These are phyloP conservation scores for Fusarium virguliforme DNA, from an alignment of 2,329 filamentous ascomycete species.

Conservation along the genomic window DNA sequence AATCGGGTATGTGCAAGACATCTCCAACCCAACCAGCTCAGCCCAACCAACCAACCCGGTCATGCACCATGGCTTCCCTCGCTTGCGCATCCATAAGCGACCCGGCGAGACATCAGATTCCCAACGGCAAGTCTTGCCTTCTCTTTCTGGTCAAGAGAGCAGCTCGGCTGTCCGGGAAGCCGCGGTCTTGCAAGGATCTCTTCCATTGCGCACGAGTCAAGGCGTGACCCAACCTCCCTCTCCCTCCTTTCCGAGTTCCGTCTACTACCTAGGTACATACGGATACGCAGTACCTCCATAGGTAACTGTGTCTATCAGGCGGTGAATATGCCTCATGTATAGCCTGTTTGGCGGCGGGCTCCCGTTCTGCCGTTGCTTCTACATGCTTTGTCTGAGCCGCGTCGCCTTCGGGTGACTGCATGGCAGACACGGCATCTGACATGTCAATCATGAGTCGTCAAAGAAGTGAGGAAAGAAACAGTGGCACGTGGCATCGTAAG, in stretches of 20 bases:
- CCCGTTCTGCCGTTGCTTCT: neutral
- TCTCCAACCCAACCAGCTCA: neutral
- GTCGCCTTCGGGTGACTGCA: constrained; percentile 40
- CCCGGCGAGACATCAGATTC: constrained; percentile 26
- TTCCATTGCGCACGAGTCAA: constrained; percentile 37
- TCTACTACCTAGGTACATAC: neutral
- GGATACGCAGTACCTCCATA: neutral
- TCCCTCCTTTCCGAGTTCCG: constrained; percentile 28
- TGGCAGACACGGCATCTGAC: constrained; percentile 40
- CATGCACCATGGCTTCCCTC: constrained; percentile 3
- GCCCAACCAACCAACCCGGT: neutral
- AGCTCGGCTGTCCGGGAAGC: constrained; percentile 28
- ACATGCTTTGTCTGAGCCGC: constrained; percentile 20
- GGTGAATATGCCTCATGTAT: constrained; percentile 17
- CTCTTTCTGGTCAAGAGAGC: constrained; percentile 11
- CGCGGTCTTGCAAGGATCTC: constrained; percentile 34
- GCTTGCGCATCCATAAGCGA: constrained; percentile 12
- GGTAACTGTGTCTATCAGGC: constrained; percentile 13
- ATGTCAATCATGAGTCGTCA: constrained; percentile 44
- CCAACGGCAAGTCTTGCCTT: constrained; percentile 17
- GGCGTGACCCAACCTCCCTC: constrained; percentile 37
- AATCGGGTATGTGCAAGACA: constrained; percentile 11
- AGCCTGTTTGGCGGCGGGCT: neutral
- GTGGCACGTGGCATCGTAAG: constrained; percentile 35
- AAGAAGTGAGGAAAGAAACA: constrained; percentile 42